Evolutionary conservation across 495 filamentous ascomycete species (phyloP).

Genomic region (Xanthoparmelia taractica): DNA sequence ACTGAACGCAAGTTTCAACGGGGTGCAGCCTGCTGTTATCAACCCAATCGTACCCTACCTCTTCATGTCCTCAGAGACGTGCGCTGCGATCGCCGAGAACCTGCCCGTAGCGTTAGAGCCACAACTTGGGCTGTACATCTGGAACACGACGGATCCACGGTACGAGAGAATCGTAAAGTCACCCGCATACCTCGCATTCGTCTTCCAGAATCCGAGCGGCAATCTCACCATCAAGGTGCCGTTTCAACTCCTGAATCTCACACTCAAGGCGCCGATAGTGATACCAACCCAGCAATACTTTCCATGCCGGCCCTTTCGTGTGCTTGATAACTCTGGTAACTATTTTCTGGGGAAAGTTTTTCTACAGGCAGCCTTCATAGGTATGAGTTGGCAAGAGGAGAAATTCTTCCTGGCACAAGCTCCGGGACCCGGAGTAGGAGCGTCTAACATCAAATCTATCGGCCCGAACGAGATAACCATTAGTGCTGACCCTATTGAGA

Average conservation of each 20-base stretch:
- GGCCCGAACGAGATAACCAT: slow-evolving; percentile 20
- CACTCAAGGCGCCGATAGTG: slow-evolving; percentile 42
- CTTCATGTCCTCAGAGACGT: slow-evolving; percentile 43
- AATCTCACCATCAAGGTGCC: slow-evolving; percentile 47
- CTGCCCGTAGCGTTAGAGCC: slow-evolving; percentile 41
- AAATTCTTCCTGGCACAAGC: slow-evolving; percentile 46
- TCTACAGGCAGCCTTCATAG: slow-evolving; percentile 50
- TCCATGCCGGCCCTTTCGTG: slow-evolving; percentile 38
- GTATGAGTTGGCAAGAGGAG: slow-evolving; percentile 41
- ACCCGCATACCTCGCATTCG: slow-evolving; percentile 44
- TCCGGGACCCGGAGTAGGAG: slow-evolving; percentile 35
- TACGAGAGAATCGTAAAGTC: slow-evolving; percentile 41
- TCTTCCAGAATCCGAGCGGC: slow-evolving; percentile 29
- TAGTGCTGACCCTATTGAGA: slow-evolving; percentile 23
- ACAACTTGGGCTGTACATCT: slow-evolving; percentile 41
- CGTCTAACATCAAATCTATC: slow-evolving; percentile 19
- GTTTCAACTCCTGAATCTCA: slow-evolving; percentile 46
- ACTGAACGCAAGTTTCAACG: slow-evolving; percentile 29
- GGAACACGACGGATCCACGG: slow-evolving; percentile 37
- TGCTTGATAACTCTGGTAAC: slow-evolving; percentile 12
- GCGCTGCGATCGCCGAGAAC: slow-evolving; percentile 39
- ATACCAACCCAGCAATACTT: slow-evolving; percentile 41
- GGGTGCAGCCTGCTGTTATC: slow-evolving; percentile 27
- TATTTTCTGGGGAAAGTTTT: slow-evolving; percentile 48
- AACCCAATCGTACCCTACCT: slow-evolving; percentile 42